Percentiles rank a stretch among this genome's conserved stretches.
Conservation (phyloP, 2,329 filamentous ascomycete genomes). For the Apiospora sp. region DNA sequence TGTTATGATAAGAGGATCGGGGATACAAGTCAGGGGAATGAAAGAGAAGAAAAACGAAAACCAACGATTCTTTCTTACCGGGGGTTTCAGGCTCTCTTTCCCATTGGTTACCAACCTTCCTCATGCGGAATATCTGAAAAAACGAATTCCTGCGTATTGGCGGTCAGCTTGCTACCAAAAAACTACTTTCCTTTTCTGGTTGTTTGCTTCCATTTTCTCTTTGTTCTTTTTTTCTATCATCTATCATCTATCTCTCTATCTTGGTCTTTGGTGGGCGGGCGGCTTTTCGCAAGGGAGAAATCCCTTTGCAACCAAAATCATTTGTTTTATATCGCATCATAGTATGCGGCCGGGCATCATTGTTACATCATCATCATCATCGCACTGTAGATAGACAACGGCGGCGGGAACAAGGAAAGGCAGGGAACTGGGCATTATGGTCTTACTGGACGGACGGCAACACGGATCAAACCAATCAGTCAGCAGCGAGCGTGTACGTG, state of each 20-base stretch:
- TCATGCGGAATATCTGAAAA: constrained; percentile 19
- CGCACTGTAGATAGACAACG: constrained; percentile 10
- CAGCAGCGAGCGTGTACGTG: not conserved
- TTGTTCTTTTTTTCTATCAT: not conserved
- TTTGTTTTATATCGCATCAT: not conserved
- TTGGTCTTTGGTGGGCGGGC: not conserved
- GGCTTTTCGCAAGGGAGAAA: not conserved
- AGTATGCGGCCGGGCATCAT: not conserved
- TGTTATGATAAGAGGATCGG: not conserved
- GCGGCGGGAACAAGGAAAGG: not conserved
- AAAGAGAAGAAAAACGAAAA: constrained; percentile 14
- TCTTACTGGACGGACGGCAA: not conserved
- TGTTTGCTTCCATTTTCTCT: not conserved
- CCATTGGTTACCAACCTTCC: not conserved
- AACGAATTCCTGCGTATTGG: constrained; percentile 1
- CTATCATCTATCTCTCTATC: not conserved
- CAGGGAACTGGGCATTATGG: too few relatives aligned
- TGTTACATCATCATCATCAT: constrained; percentile 10
- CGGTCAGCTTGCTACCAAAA: not conserved
- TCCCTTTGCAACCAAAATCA: not conserved
- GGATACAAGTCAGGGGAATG: not conserved
- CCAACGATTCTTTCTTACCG: not conserved
- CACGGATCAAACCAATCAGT: not conserved
- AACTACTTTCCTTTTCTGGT: not conserved
- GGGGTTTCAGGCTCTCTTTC: constrained; percentile 18